phyloP scores from a whole-genome alignment of 257 asterid genomes.

The Mitragyna speciosa region DNA sequence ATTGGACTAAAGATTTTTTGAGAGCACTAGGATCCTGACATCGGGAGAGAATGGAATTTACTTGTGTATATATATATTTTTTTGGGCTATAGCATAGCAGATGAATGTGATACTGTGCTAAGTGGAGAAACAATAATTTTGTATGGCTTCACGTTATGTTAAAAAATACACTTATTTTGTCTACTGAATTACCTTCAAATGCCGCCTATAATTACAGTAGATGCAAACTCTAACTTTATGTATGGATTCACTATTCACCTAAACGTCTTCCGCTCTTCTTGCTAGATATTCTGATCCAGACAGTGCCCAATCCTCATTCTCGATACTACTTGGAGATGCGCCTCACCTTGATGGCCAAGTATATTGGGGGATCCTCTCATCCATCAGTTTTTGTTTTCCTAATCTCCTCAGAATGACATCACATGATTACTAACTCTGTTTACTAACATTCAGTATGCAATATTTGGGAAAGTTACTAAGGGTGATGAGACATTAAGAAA shows the following conservation, averaged over 20 bases:
- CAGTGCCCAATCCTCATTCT: conserved; percentile 90
- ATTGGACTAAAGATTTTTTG: background rate
- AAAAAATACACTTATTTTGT: conserved; percentile 1
- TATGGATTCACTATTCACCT: background rate
- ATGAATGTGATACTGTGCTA: background rate
- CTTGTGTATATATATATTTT: background rate
- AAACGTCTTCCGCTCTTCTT: conserved; percentile 10
- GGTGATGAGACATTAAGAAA: conserved; percentile 91
- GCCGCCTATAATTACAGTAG: background rate
- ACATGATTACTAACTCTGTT: conserved; percentile 9
- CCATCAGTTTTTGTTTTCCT: conserved; percentile 5
- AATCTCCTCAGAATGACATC: background rate
- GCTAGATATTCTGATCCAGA: conserved; percentile 76
- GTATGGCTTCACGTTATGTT: background rate
- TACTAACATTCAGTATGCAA: conserved; percentile 66
- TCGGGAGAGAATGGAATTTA: background rate
- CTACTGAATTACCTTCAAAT: conserved; percentile 6
- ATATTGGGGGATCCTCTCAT: conserved; percentile 23
- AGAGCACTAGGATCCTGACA: background rate
- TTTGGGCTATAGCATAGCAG: background rate
- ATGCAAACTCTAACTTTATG: background rate
- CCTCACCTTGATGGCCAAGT: conserved; percentile 96
- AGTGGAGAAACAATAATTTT: background rate
- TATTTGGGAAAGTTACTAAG: conserved; percentile 90
- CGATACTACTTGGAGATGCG: conserved; percentile 94